Evolutionary conservation across 2,329 filamentous ascomycete species (phyloP), one percentile per base, ranked within the genome.

Genomic region (Trichoderma atroviride): DNA sequence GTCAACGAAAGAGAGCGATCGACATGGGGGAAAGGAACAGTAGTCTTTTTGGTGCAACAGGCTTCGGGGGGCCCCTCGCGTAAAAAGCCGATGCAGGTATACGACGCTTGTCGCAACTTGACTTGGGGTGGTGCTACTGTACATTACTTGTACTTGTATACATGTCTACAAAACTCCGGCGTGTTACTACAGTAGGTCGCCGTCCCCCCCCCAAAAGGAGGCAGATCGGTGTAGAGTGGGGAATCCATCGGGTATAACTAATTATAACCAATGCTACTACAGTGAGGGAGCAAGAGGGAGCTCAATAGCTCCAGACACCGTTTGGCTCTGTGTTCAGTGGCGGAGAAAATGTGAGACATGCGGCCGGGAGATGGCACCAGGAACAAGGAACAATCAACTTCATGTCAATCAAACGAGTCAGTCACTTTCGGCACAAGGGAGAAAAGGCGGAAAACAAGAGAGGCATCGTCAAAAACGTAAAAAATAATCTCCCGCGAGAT

Each of bases 61-160:
- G 27, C 29, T 40, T 63, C 47, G 59, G 47, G 59, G 58, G 19
- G 19, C 13, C 4, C n/a, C 53, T 66, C 63, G 63, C 63, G 63
- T 66, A 66, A 47, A 55, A 66, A 66, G 63, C 63, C 63, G 63
- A 58, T 66, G 35, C 52, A 57, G n/a, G 53, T 66, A 66, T 66
- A 66, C 63, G 43, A 35, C 59, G 27, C 40, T 65, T 27, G 62
- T 47, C 50, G 35, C 61, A 43, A 22, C 31, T 37, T 37, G n/a
- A 27, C 11, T 31, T 29, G 31, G 47, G 47, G 9, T 52, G 47
- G 31, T 35, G 33, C 33, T 35, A 35, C 33, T 35, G 33, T 29
- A 14, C 22, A 19, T 7, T 6, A 6, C 5, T 5, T 29, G 29
- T 29, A 29, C 29, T 31, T 31, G 29, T n/a, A n/a, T 31, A 40